Base-by-base conservation (phyloP, 352 stramenopile genomes). In the Phytophthora aleatoria region DNA sequence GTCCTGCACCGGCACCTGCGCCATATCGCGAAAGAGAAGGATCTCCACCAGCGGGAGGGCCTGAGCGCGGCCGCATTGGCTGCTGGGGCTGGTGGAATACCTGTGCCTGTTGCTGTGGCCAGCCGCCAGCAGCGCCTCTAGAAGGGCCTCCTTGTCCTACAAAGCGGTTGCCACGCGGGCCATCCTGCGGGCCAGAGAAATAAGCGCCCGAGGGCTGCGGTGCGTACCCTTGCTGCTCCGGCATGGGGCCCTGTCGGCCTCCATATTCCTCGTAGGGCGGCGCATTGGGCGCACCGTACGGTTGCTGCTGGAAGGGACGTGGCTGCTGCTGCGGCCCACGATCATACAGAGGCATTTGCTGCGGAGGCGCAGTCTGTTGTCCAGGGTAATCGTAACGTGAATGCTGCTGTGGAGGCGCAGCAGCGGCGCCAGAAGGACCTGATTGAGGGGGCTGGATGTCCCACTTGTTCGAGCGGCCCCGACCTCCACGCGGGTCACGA, bases 91-190 rank as follows among this genome's bases (percentile, higher is more conserved):
- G 58, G 24, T 60, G 72, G 41, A 63, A 77, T 61, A 24, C 31
- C 49, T 68, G 67, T 50, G 60, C 60, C 42, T 62, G 70, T 44
- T 71, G 62, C 51, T 74, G 65, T 59, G 55, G 43, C 57, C 64
- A 66, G n/a, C 28, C 50, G 27, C 54, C 51, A 50, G 24, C 61
- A 64, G 43, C 52, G 42, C 47, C 62, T 77, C 66, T 72, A 74
- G 70, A 69, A 74, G 70, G 54, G 42, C 61, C 66, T 61, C 66
- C 70, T 77, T 77, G 69, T 72, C 65, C 65, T 77, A 77, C 65
- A 28, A 74, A 74, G 45, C 57, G 57, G 61, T 71, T 61, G 44
- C 47, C 57, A 55, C 52, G 64, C 47, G 53, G 43, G 50, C 50
- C 55, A 63, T 77, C 65, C 49, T 64, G 57, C 28, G 60, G 68